Conservation (phyloP, 2,329 filamentous ascomycete genomes). For the Fusarium pseudograminearum region DNA sequence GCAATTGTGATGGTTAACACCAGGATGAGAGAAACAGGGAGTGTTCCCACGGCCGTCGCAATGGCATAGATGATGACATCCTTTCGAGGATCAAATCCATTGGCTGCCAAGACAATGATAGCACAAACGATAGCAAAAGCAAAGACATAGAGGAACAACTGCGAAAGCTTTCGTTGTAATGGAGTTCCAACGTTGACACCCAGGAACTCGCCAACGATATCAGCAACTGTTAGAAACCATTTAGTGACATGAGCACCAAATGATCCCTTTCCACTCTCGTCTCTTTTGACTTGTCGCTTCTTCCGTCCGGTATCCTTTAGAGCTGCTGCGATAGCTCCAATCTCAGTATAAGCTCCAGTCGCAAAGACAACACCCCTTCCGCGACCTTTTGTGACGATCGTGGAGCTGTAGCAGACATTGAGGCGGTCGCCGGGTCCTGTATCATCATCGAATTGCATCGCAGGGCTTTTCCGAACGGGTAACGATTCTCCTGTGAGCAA, state of each 20-base stretch:
- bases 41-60: conserved; percentile 58
- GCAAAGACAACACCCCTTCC: conserved; percentile 70
- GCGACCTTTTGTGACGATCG: conserved; percentile 71
- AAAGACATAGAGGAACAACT: conserved; percentile 71
- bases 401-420: conserved; percentile 73
- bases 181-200: conserved; percentile 71
- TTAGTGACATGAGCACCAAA: conserved; percentile 49
- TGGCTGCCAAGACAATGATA: conserved; percentile 38
- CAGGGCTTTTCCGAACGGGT: conserved; percentile 66
- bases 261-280: conserved; percentile 56
- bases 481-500: conserved; percentile 56
- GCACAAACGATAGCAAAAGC: conserved; percentile 40
- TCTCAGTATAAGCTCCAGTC: conserved; percentile 72
- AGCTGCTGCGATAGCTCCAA: conserved; percentile 69
- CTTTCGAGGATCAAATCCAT: conserved; percentile 48
- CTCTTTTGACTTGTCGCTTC: conserved; percentile 54
- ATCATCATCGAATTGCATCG: conserved; percentile 55
- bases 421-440: conserved; percentile 66
- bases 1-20: conserved; percentile 72
- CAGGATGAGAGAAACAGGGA: conserved; percentile 59
- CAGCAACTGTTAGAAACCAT: conserved; percentile 50
- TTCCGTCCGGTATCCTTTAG: conserved; percentile 54
- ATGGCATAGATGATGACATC: conserved; percentile 57
- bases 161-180: conserved; percentile 74
- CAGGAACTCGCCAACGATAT: conserved; percentile 56